A percentile compares a stretch with the other conserved stretches of the same genome.
Evolutionary conservation across 2,329 filamentous ascomycete species (phyloP).

Genomic region (Cladobotryum protrusum): DNA sequence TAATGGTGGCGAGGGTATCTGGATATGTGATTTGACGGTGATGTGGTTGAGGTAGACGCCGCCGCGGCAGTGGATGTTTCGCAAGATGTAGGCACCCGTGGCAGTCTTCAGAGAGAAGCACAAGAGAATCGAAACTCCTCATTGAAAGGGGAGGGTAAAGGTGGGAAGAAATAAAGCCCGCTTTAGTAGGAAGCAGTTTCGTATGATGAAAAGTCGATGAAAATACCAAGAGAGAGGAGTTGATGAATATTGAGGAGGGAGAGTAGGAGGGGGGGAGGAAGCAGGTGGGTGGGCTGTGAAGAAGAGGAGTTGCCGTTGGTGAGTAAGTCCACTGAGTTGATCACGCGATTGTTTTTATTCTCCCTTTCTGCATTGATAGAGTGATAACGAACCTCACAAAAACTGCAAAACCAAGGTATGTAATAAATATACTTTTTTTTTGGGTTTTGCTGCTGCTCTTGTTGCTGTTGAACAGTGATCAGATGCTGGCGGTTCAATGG

Average conservation of each 20-base stretch:
- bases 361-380: not conserved
- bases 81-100: not conserved
- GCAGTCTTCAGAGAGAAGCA: not conserved
- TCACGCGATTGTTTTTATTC: conserved; percentile 1
- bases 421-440: no score
- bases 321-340: not conserved
- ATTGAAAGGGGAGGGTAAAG: not conserved
- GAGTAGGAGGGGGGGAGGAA: not conserved
- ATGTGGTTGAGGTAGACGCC: not conserved
- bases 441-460: no score
- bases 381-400: not conserved
- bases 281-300: not conserved
- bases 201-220: not conserved
- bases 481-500: no score
- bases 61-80: not conserved
- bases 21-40: not conserved
- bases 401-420: not conserved
- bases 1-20: not conserved
- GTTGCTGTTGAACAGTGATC: no score
- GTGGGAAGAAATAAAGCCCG: not conserved
- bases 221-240: not conserved
- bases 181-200: no score
- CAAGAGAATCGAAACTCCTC: not conserved
- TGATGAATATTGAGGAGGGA: not conserved
- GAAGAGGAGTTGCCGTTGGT: not conserved